Base-by-base conservation (phyloP, 495 filamentous ascomycete genomes). In the Daldinia childiae region DNA sequence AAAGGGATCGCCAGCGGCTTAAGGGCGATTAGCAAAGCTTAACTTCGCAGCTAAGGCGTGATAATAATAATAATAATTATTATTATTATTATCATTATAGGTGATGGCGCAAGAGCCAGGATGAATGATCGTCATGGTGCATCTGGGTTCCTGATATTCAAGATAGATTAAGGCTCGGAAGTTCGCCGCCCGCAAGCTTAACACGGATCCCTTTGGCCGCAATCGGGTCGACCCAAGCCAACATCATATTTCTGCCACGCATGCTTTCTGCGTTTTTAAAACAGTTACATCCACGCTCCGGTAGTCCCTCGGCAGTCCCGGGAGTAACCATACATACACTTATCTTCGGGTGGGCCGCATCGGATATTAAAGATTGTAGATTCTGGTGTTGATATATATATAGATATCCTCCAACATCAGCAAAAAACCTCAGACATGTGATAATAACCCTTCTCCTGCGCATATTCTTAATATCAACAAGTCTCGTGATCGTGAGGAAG, bases 91-190 rank as follows among this genome's bases (percentile, higher is more conserved):
- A 69, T 73, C 51, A 69, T 69, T 62, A 62, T 68, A 38, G 26
- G 50, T 57, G 56, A 73, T 73, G 65, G 70, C 70, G 70, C 62
- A 48, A 73, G 62, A 56, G 32, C 65, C 48, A 51, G 70, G 70
- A 48, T 60, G 0, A 14, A 21, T 32, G 70, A 69, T 69, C 62
- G 70, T 69, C 62, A 73, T 62, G 65, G 19, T 63, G 70, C 65
- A 69, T 73, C 56, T 58, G 48, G 14, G 65, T 69, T 62, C 70
- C 62, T 66, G 65, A 65, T 69, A 73, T 69, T 68, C 57, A 51
- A 51, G 11, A 63, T 71, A 73, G 34, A 73, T 73, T 73, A 73
- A 68, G 50, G 43, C 34, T 55, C 70, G 70, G 70, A 73, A 57
- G 61, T 62, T 41, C 51, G 50, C 43, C 65, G 51, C 65, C 70